Evolutionary conservation across 192 early-diverging fungal species (phyloP), one percentile per base, ranked within the genome.

Genomic region (Coemansia sp.): DNA sequence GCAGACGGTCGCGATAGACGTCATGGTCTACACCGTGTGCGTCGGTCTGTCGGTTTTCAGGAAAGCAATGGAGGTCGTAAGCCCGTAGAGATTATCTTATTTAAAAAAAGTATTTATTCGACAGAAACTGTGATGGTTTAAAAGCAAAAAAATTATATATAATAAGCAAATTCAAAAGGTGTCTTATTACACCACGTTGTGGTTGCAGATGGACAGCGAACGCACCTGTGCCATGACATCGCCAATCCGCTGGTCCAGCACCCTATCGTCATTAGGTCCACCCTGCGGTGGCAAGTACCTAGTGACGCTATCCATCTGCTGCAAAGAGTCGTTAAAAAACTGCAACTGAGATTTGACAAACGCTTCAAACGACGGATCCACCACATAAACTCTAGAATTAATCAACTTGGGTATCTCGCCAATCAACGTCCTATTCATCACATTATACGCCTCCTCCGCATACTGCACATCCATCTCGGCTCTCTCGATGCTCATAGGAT

Each of bases 351-450:
- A 87, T 81, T 96, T 96, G 61, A 98, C 92, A 33, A 99, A 81
- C 8, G 96, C 97, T 72, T 98, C 96, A 71, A 99, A 96, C 20
- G 93, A 94, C 2, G 98, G 98, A 34, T 98, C 95, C 54, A 98
- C 78, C 67, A 95, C 96, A 4, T 93, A 91, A 0, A 98, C 91
- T 36, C 96, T 84, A 28, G 94, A 72, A 51, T 94, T 93, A 53
- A 99, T 90, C 0, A 98, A 87, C 74, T 91, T 91, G 11, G 98
- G 98, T 45, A 98, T 88, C 67, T 98, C 96, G 12, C 85, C 80
- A 22, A 95, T 77, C 41, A 99, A 85, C 58, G 89, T 87, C 22
- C 78, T 77, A 77, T 99, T 98, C 68, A 97, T 73, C 45, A 85
- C 77, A 55, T 95, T 92, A 73, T 95, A 98, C 38, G 89, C 71